Base-by-base conservation (phyloP, 1,284 basidiomycete genomes). In the Flammula alnicola region DNA sequence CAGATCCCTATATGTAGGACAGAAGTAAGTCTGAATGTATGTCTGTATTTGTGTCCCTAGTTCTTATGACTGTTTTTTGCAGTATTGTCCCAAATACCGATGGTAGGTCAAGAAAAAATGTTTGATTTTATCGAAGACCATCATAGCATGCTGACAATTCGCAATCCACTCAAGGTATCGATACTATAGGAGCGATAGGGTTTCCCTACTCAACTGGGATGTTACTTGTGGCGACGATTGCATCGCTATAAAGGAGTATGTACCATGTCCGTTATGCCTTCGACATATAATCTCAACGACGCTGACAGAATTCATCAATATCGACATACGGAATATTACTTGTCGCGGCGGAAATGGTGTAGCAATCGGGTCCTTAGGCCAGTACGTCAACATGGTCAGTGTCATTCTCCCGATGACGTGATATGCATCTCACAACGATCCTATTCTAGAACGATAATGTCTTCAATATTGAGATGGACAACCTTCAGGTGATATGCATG, bases 1-100 rank as follows among this genome's bases (percentile, higher is more conserved):
- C 72, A 39, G 79, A 86, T 63, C 75, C 79, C 19, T 55, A 17
- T 71, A 59, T 44, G 42, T 58, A 27, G 78, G 78, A 12, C 67
- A 76, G 56, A 83, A 83, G 79, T 83, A 51, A 54, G 74, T 67
- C 8, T 14, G 43, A 12, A 20, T n/a, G 26, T 11, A 22, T 36
- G 12, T 14, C 26, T 10, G 11, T 42, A 12, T n/a, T 39, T 29
- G 16, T 23, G 9, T 9, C 17, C 5, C n/a, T 31, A 3, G 29
- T 32, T n/a, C 49, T 16, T 52, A 62, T 20, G 2, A 12, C 14
- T 11, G 3, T 31, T 31, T 4, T 44, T 25, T 36, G 38, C 25
- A 83, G 80, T 58, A 76, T 82, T 55, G 80, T 86, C 1, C 82
- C 79, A 43, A 86, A 87, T 61, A 86, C 83, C 3, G 82, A 84